A percentile compares a stretch with the other conserved stretches of the same genome.
phyloP scores from a whole-genome alignment of 768 basidiomycete genomes.

The Boletus sp. region DNA sequence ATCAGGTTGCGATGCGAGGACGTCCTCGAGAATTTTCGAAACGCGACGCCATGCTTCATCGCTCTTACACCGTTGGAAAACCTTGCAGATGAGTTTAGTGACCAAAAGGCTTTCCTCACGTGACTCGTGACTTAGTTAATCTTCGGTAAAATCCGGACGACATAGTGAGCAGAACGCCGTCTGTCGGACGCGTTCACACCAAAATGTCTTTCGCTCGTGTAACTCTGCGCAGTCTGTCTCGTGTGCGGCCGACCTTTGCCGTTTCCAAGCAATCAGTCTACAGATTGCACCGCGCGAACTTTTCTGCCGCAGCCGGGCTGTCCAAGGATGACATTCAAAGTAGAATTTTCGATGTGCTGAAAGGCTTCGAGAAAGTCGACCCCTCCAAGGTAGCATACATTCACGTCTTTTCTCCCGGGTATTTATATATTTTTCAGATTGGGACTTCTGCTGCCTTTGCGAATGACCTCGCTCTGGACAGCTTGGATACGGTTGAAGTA shows the following conservation, averaged over 20 bases:
- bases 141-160: conserved; percentile 29
- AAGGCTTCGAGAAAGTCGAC: conserved; percentile 33
- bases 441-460: conserved; percentile 50
- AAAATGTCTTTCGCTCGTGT: conserved; percentile 37
- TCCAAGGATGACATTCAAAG: conserved; percentile 24
- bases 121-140: neutral
- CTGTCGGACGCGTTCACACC: conserved; percentile 21
- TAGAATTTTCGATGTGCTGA: conserved; percentile 30
- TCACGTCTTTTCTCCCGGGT: conserved; percentile 22
- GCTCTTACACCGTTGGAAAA: conserved; percentile 3
- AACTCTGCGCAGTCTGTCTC: conserved; percentile 31
- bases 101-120: neutral
- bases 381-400: conserved; percentile 21
- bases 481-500: conserved; percentile 95
- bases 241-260: conserved; percentile 27
- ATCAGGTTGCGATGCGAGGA: conserved; percentile 91
- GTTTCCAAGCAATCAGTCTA: conserved; percentile 30
- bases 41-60: conserved; percentile 95
- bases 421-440: conserved; percentile 49
- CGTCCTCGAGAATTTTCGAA: conserved; percentile 89
- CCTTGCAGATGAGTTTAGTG: neutral
- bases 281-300: conserved; percentile 32
- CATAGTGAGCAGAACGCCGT: neutral
- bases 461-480: conserved; percentile 69
- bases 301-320: conserved; percentile 26